These are phyloP conservation scores for Lipomyces lipofer DNA, from an alignment of 805 yeast genomes.

Conservation along the genomic window DNA sequence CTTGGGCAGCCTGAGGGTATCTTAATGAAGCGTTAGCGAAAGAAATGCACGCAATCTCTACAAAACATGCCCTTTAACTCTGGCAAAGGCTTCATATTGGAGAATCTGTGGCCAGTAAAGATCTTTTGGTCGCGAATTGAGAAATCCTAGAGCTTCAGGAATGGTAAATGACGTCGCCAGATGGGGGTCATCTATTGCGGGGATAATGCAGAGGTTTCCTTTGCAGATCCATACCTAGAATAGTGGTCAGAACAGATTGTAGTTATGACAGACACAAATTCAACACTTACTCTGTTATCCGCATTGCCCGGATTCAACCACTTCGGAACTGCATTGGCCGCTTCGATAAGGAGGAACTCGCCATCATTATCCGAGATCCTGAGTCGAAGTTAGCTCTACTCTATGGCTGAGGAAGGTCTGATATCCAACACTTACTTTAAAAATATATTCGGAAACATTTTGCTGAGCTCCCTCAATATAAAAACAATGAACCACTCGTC, in stretches of 20 bases:
- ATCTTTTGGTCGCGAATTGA: not conserved
- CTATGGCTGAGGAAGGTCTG: too few species aligned
- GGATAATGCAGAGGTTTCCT: conserved; percentile 32
- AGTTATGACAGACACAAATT: conserved; percentile 39
- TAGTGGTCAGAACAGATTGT: conserved; percentile 37
- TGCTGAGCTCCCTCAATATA: conserved; percentile 32
- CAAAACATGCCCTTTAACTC: too few species aligned
- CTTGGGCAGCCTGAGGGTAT: conserved; percentile 28
- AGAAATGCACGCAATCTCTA: too few species aligned
- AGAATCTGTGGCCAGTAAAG: conserved; percentile 8
- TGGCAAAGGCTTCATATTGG: conserved; percentile 18
- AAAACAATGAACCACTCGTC: conserved; percentile 40
- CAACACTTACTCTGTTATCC: conserved; percentile 48
- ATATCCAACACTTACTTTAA: conserved; percentile 21
- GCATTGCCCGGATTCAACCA: conserved; percentile 52
- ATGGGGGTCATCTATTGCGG: conserved; percentile 5
- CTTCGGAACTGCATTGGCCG: conserved; percentile 48
- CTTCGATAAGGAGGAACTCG: conserved; percentile 56
- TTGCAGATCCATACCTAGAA: conserved; percentile 38
- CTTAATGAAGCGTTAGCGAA: too few species aligned
- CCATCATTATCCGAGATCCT: conserved; percentile 52
- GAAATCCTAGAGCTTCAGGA: conserved; percentile 10
- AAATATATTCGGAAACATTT: conserved; percentile 19
- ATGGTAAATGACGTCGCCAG: conserved; percentile 11
- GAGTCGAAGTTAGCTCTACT: too few species aligned